phyloP scores from a whole-genome alignment of 1,284 basidiomycete genomes.

The Austropuccinia psidii region DNA sequence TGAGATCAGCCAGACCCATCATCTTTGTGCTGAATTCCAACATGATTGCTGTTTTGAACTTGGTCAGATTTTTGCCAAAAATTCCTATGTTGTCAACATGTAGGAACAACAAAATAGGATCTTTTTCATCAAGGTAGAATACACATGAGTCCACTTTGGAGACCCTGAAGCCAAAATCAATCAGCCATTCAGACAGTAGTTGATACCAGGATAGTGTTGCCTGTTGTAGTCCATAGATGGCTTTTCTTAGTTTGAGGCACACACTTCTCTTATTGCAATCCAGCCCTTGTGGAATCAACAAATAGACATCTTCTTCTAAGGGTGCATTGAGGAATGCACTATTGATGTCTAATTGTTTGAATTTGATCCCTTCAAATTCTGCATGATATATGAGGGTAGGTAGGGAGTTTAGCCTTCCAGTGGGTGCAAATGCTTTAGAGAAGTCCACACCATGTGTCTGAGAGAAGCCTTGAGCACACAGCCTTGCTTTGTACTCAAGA shows the following conservation, averaged over 20 bases:
- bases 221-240: not conserved
- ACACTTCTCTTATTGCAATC: too few relatives aligned
- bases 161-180: not conserved
- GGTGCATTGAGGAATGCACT: slow-evolving; percentile 2
- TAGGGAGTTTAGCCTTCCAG: not conserved
- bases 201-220: not conserved
- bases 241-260: not conserved
- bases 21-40: not conserved
- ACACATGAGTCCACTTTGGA: not conserved
- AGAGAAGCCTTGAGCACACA: too few relatives aligned
- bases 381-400: not conserved
- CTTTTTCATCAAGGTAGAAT: not conserved
- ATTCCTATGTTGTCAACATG: too few relatives aligned
- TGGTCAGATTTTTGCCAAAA: too few relatives aligned
- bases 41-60: not conserved
- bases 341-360: slow-evolving; percentile 6
- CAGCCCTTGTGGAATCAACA: not conserved
- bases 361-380: not conserved
- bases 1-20: not conserved
- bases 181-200: not conserved
- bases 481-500: too few relatives aligned
- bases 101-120: not conserved
- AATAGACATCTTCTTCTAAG: not conserved
- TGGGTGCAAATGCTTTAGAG: not conserved
- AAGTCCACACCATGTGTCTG: too few relatives aligned